A percentile compares a stretch with the other conserved stretches of the same genome.
Conservation (phyloP, 805 yeast genomes). For the Zygosaccharomyces gambellarensis region DNA sequence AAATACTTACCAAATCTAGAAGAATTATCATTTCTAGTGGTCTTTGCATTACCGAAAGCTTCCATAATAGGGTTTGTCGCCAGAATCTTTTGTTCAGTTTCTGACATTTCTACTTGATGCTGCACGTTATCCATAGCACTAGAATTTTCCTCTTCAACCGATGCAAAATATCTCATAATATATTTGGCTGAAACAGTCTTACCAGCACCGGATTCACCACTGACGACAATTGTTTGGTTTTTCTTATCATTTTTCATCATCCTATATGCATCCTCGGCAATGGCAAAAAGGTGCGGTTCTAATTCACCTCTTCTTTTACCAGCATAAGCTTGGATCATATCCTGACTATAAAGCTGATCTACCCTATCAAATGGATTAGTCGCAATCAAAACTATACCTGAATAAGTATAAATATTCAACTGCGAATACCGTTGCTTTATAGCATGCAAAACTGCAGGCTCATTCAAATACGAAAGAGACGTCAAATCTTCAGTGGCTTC, state of each 20-base stretch:
- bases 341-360: conserved; percentile 84
- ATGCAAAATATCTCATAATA: conserved; percentile 95
- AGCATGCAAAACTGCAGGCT: conserved; percentile 94
- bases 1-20: conserved; percentile 92
- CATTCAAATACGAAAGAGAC: conserved; percentile 84
- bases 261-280: conserved; percentile 95
- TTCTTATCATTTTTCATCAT: conserved; percentile 81
- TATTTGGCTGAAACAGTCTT: conserved; percentile 96
- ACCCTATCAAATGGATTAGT: conserved; percentile 92
- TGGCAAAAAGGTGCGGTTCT: conserved; percentile 95
- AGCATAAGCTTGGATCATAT: conserved; percentile 88
- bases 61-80: conserved; percentile 94
- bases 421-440: conserved; percentile 84
- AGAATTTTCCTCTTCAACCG: conserved; percentile 60
- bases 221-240: conserved; percentile 93
- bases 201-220: conserved; percentile 99
- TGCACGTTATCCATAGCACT: conserved; percentile 23
- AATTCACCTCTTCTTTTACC: conserved; percentile 88
- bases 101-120: conserved; percentile 62
- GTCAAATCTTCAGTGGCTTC: conserved; percentile 96
- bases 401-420: conserved; percentile 86
- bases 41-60: conserved; percentile 93
- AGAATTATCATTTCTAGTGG: conserved; percentile 88
- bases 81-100: conserved; percentile 85
- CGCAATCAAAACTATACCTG: conserved; percentile 95